Percentiles rank a stretch among this genome's conserved stretches.
phyloP scores from a whole-genome alignment of 768 basidiomycete species.

The Amanita pseudoporphyria region DNA sequence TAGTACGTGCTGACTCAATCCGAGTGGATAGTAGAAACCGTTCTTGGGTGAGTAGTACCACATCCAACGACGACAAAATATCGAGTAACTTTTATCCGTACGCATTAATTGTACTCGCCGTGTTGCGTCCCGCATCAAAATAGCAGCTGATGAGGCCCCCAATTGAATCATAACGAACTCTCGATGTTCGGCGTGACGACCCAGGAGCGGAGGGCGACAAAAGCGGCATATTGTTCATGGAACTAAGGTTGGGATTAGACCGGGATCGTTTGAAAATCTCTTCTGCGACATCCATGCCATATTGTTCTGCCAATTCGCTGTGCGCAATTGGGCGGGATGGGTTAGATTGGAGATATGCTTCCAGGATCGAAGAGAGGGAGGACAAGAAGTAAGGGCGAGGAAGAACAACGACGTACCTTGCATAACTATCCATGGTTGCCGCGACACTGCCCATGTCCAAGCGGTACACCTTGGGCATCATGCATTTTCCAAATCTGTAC shows the following conservation, averaged over 20 bases:
- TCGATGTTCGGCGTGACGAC: background rate
- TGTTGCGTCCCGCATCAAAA: no score
- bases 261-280: constrained; percentile 44
- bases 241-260: constrained; percentile 28
- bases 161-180: constrained; percentile 1
- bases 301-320: constrained; percentile 62
- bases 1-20: background rate
- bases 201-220: background rate
- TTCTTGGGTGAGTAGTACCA: background rate
- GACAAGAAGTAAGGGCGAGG: background rate
- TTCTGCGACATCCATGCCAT: constrained; percentile 48
- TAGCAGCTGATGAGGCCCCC: background rate
- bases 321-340: background rate
- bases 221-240: constrained; percentile 14
- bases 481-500: constrained; percentile 80
- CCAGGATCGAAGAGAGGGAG: no score
- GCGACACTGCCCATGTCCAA: constrained; percentile 64
- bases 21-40: background rate
- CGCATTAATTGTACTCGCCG: no score
- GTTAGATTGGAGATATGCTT: background rate
- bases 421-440: constrained; percentile 78
- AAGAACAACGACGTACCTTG: constrained; percentile 38
- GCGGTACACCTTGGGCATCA: constrained; percentile 79
- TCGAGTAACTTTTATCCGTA: background rate
- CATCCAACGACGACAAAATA: background rate